Conservation (phyloP, 1,284 basidiomycete species). For the Polyporus tsugae region DNA sequence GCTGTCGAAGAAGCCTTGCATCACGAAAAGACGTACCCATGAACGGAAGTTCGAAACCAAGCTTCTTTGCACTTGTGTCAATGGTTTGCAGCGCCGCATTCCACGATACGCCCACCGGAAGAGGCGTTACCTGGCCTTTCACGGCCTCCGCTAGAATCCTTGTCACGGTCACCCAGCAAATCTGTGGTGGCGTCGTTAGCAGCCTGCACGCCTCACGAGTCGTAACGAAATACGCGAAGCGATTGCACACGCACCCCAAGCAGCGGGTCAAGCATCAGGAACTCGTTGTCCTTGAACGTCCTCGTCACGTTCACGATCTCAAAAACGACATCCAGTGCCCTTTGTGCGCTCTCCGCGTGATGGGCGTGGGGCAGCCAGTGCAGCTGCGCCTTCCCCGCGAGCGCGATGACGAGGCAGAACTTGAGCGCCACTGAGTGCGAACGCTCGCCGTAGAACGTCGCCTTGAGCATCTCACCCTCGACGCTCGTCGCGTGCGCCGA, state of each 20-base stretch:
- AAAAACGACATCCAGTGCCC: slow-evolving; percentile 30
- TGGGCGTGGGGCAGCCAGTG: slow-evolving; percentile 33
- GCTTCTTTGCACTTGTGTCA: slow-evolving; percentile 27
- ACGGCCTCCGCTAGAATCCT: slow-evolving; percentile 27
- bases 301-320: slow-evolving; percentile 36
- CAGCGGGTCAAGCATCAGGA: slow-evolving; percentile 34
- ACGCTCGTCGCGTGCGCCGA: slow-evolving; percentile 33
- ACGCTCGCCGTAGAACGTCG: slow-evolving; percentile 33
- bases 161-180: slow-evolving; percentile 32
- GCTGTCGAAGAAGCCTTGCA: not conserved
- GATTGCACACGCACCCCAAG: slow-evolving; percentile 32
- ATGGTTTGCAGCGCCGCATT: slow-evolving; percentile 25
- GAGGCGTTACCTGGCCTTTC: slow-evolving; percentile 6
- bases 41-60: slow-evolving; percentile 30
- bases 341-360: slow-evolving; percentile 34
- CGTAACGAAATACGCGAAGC: not conserved
- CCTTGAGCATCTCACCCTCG: slow-evolving; percentile 35
- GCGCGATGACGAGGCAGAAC: slow-evolving; percentile 35
- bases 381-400: slow-evolving; percentile 36
- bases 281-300: slow-evolving; percentile 37
- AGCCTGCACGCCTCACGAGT: no score
- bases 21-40: slow-evolving; percentile 24
- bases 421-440: slow-evolving; percentile 35
- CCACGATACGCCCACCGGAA: slow-evolving; percentile 24
- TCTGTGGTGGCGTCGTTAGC: slow-evolving; percentile 15